These are phyloP conservation scores for Daldinia sp. DNA, from an alignment of 2,329 filamentous ascomycete genomes.

Conservation along the genomic window DNA sequence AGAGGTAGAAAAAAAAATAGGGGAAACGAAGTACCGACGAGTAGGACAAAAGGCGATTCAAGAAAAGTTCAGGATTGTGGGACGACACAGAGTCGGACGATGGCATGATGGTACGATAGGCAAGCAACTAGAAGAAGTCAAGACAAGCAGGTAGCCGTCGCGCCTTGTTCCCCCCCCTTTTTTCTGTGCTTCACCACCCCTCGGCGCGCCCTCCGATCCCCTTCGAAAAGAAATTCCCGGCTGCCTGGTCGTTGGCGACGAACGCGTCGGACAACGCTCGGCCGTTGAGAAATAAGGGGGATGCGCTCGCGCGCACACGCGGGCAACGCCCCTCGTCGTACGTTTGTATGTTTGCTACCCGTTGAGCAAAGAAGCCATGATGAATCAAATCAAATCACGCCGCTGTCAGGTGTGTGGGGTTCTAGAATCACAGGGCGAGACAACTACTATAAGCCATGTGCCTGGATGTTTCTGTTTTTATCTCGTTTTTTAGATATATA, in stretches of 20 bases:
- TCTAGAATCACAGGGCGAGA: constrained; percentile 17
- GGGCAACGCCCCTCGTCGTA: background rate
- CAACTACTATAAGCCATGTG: constrained; percentile 16
- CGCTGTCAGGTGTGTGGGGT: background rate
- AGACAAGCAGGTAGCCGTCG: constrained; percentile 25
- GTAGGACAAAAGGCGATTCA: constrained; percentile 13
- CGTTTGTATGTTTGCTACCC: constrained; percentile 11
- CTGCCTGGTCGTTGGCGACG: constrained; percentile 36
- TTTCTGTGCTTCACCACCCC: background rate
- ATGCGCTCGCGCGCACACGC: no score
- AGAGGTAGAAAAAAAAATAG: background rate
- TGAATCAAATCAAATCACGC: background rate
- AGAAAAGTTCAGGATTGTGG: constrained; percentile 8
- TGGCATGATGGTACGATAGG: constrained; percentile 24
- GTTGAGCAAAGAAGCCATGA: background rate
- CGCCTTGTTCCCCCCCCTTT: background rate
- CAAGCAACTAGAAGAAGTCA: constrained; percentile 4
- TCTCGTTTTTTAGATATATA: background rate
- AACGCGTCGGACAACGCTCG: constrained; percentile 16
- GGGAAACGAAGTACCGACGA: constrained; percentile 17
- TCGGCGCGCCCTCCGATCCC: constrained; percentile 4
- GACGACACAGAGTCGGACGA: constrained; percentile 17
- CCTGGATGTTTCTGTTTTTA: constrained; percentile 8
- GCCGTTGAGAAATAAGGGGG: background rate
- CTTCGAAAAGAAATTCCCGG: constrained; percentile 15